Conservation (phyloP, 176 grass and related monocot genomes). For the Echinochloa phyllopogon region DNA sequence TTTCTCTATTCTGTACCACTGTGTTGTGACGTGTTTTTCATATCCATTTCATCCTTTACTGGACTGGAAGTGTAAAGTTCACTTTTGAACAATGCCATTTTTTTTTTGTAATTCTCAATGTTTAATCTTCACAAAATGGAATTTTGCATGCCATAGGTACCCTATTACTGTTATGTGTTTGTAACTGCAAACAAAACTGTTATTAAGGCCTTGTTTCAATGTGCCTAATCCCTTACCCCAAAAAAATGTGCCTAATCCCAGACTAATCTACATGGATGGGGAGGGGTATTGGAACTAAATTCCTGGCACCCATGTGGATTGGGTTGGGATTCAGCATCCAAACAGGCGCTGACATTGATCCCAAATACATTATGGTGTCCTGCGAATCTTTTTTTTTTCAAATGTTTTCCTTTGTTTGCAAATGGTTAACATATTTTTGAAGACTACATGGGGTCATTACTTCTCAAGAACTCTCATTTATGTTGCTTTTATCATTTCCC, state of each 20-base stretch:
- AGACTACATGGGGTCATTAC: neutral
- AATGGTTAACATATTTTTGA: neutral
- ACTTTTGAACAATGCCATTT: neutral
- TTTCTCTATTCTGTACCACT: neutral
- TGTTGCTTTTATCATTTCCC: slow-evolving; percentile 18
- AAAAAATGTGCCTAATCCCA: too few species aligned
- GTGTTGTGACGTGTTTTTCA: neutral
- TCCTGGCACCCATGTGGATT: neutral
- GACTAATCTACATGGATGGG: neutral
- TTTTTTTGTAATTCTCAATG: neutral
- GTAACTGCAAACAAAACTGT: neutral
- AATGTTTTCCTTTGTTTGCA: neutral
- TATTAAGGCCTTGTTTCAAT: slow-evolving; percentile 3
- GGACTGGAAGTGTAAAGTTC: neutral
- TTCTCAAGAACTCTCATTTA: neutral
- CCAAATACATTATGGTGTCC: neutral
- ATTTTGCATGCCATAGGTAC: neutral
- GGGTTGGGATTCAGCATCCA: neutral
- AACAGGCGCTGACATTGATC: neutral
- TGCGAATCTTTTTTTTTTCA: neutral
- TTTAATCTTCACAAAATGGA: neutral
- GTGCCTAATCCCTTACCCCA: neutral
- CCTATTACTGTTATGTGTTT: slow-evolving; percentile 14
- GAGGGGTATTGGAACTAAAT: neutral
- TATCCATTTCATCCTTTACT: neutral